Conservation (phyloP, 129 eudicot genomes). For the Kitagawia praeruptora region DNA sequence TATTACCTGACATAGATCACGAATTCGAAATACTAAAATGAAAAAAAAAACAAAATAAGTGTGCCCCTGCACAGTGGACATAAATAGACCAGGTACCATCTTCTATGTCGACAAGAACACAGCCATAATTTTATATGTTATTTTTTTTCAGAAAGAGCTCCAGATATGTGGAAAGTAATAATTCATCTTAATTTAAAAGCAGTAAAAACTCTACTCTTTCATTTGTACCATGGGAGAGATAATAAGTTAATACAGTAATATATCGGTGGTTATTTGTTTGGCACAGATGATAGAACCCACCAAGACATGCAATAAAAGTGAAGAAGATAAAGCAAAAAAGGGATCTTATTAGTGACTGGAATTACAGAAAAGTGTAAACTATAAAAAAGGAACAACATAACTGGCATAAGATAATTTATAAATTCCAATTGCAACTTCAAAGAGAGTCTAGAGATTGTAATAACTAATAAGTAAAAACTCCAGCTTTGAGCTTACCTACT, state of each 20-base stretch:
- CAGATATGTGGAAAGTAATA: not conserved
- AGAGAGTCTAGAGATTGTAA: not conserved
- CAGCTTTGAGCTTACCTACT: conserved; percentile 53
- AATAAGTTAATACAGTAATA: not conserved
- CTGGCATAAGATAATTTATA: not conserved
- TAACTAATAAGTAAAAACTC: not conserved
- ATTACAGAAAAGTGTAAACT: not conserved
- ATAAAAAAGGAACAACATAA: no score
- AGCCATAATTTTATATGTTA: not conserved
- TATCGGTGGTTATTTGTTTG: not conserved
- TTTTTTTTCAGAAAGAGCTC: not conserved
- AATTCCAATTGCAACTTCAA: not conserved
- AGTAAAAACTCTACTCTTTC: not conserved
- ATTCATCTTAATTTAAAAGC: not conserved
- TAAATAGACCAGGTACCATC: not conserved
- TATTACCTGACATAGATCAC: not conserved
- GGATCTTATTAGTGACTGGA: not conserved
- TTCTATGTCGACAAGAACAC: not conserved
- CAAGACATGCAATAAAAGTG: not conserved
- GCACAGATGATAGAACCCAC: not conserved
- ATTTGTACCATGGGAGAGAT: not conserved
- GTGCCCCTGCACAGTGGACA: not conserved
- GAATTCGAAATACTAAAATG: not conserved
- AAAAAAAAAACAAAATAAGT: no score
- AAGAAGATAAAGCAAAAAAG: not conserved